Base-by-base conservation (phyloP, 2,329 filamentous ascomycete species). In the Sporothrix inflata region DNA sequence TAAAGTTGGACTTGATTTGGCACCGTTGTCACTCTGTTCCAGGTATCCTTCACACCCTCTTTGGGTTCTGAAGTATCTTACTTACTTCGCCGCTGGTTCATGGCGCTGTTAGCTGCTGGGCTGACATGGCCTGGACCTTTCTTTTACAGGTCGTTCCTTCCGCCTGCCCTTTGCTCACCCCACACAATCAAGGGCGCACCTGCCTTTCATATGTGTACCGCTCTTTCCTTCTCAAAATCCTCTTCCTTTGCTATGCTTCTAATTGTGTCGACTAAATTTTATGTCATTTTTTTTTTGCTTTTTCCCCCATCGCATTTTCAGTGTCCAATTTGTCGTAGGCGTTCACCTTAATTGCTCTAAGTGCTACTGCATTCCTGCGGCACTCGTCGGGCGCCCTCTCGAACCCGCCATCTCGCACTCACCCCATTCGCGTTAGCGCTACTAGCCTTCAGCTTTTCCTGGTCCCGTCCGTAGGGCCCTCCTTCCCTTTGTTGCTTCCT, bases 391-490 rank as follows among this genome's bases (percentile, higher is more conserved):
- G 66, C 47, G 47, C 49, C 66, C 49, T 55, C 66, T 40, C 49
- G 11, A 24, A 11, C 24, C 68, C 40, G 49, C 67, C 70, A 60
- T 63, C 53, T 53, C 55, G 30, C 65, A 4, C 27, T 47, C 63
- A 30, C 65, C 71, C 65, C 21, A 69, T 69, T 61, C 16, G 70
- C 34, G 53, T 60, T 72, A 72, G 71, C 65, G 53, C 71, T 40
- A 47, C 65, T 72, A 61, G 65, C 71, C 55, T 63, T 69, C 71
- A 69, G 71, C 71, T 72, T 69, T 69, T 67, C 65, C 51, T n/a
- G 63, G 34, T 16, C 47, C n/a, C 27, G 65, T 40, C 63, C 38
- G 12, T 38, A 27, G 60, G 45, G 19, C 40, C 11, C 61, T 27
- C 70, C 27, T 68, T 71, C 40, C 45, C 61, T 55, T 49, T 57